Evolutionary conservation across 2,329 filamentous ascomycete genomes (phyloP), one percentile per base, ranked within the genome.

Genomic region (Talaromyces sp.): DNA sequence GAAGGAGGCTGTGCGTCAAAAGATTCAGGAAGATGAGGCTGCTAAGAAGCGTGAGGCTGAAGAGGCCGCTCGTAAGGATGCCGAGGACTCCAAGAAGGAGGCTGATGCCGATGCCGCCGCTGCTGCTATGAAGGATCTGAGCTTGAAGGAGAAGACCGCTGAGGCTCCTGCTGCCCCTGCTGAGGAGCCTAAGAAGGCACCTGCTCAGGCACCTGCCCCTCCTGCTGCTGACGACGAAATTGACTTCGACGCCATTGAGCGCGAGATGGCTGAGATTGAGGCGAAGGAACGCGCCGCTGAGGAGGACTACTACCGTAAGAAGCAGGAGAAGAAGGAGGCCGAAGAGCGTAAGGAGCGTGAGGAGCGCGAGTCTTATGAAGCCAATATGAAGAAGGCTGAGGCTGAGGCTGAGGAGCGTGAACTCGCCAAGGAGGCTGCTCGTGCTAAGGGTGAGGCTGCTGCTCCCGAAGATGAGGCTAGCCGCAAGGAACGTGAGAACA

Each of bases 281-380:
- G 76, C 75, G 32, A 75, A 76, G 62, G 77, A 80, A 57, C 67
- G 67, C 30, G 75, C 73, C 6, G 69, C 67, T 4, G 77, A 80
- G 55, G 74, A 71, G 41, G 74, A 71, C 13, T 80, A 80, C 61
- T 66, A 90, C 69, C 86, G 89, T 69, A 88, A 89, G 74, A 92
- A 91, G 73, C 84, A 89, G 65, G 87, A 86, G n/a, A 86, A 91
- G 69, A 90, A 90, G 72, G 77, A 77, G 55, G 76, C 75, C 57
- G 66, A 68, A 32, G 75, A 68, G 22, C 73, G 74, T 56, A 77
- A 77, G 61, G 75, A 77, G 56, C 72, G 74, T 43, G 76, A 79
- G 49, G 76, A 77, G 35, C 70, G 58, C 13, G 75, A 75, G 33
- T 65, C 70, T 45, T 77, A 73, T 24, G 74, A 78, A 50, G 70